These are phyloP conservation scores for Claviceps paspali DNA, from an alignment of 2,329 filamentous ascomycete genomes.

Conservation along the genomic window DNA sequence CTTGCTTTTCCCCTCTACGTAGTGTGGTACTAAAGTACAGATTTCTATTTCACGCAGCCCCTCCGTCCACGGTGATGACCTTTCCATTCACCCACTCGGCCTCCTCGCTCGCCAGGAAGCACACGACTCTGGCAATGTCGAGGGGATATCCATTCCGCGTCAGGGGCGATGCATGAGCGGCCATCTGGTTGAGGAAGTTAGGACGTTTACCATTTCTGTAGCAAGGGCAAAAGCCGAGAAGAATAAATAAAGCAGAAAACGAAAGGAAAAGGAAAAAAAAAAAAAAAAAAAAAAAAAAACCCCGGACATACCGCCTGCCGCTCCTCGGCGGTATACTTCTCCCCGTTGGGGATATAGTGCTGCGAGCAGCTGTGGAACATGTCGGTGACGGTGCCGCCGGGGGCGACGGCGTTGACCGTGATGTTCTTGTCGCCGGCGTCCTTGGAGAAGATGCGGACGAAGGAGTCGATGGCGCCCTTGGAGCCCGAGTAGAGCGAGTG, in stretches of 20 bases:
- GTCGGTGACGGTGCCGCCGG: constrained; percentile 52
- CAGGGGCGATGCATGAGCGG: constrained; percentile 47
- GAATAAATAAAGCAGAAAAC: too few relatives aligned
- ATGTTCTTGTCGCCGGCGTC: constrained; percentile 54
- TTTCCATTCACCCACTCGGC: constrained; percentile 32
- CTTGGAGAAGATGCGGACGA: constrained; percentile 59
- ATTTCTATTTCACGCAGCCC: not conserved
- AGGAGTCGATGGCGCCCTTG: constrained; percentile 65
- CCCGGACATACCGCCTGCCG: constrained; percentile 29
- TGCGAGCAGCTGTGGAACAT: constrained; percentile 29
- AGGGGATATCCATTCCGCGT: constrained; percentile 51
- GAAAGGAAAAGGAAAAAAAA: too few relatives aligned
- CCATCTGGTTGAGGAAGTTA: constrained; percentile 13
- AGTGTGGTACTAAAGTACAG: too few relatives aligned
- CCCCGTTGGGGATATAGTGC: constrained; percentile 43
- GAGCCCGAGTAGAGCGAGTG: constrained; percentile 60
- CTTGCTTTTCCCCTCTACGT: too few relatives aligned
- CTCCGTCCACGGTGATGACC: constrained; percentile 19
- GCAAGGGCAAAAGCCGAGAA: too few relatives aligned
- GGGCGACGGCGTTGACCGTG: constrained; percentile 52
- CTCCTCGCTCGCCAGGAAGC: constrained; percentile 23
- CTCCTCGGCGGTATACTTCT: constrained; percentile 38
- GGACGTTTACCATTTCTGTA: not conserved
- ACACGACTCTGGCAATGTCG: constrained; percentile 38
- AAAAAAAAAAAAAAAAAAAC: not conserved